A percentile compares a stretch with the other conserved stretches of the same genome.
Evolutionary conservation across 106 monocot species (phyloP).

Genomic region (Allium fistulosum): DNA sequence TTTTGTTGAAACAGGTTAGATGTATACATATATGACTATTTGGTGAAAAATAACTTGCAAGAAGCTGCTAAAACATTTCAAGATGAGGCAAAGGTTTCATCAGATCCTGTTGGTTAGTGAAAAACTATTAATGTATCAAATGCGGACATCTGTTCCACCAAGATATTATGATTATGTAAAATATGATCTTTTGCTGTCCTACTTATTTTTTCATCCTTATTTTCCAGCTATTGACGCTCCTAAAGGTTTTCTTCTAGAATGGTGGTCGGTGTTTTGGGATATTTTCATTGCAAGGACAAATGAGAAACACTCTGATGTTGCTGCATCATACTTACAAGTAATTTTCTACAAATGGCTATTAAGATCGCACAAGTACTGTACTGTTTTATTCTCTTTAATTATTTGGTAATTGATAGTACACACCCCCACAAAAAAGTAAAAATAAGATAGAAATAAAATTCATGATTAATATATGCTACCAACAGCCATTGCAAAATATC

Average conservation of each 20-base stretch:
- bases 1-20: constrained; percentile 49
- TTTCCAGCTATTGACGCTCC: constrained; percentile 78
- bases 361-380: neutral
- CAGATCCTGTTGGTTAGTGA: constrained; percentile 72
- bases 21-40: constrained; percentile 78
- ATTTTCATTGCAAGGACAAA: constrained; percentile 88
- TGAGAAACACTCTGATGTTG: constrained; percentile 93
- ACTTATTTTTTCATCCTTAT: neutral
- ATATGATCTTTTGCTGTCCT: too few relatives aligned
- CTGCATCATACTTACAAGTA: constrained; percentile 73
- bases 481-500: too few relatives aligned
- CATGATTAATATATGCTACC: neutral
- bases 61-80: constrained; percentile 78
- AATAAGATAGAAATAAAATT: neutral
- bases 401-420: neutral
- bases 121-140: neutral
- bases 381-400: neutral
- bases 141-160: neutral
- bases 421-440: too few relatives aligned
- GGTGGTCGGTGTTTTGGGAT: constrained; percentile 97
- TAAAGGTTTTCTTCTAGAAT: constrained; percentile 85
- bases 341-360: neutral
- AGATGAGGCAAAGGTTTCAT: constrained; percentile 67
- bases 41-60: constrained; percentile 70
- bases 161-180: neutral